Evolutionary conservation across 2,329 filamentous ascomycete species (phyloP), one percentile per base, ranked within the genome.

Genomic region (Penicillium sp.): DNA sequence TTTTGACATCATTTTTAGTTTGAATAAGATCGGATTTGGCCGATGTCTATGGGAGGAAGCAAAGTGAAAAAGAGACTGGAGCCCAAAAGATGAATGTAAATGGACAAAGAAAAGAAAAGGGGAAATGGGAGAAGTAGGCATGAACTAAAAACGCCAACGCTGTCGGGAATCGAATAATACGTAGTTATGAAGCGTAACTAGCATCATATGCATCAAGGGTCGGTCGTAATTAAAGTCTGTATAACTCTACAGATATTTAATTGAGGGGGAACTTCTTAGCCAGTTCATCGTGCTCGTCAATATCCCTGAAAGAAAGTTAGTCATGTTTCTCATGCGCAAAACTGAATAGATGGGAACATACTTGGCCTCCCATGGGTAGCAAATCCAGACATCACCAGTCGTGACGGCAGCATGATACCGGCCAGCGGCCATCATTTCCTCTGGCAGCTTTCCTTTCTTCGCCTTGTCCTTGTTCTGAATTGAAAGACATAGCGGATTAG

Each of bases 281-380:
- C 57, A 87, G 71, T 59, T 78, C 75, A 75, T 97, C 93, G 72
- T 97, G 93, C 81, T 92, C 90, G 26, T 96, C 91, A 69, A 97
- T 97, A 71, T 97, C 90, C 33, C 80, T 84, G 12, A 9, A 43
- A 42, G 7, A 7, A 42, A 42, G 7, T 55, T 21, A 46, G 26
- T 20, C 45, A 23, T 53, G n/a, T 21, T 24, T 14, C n/a, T 24
- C 9, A 8, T 35, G 18, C 18, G 2, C 3, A 23, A 20, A 23
- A 23, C 5, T 23, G 3, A 3, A 18, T 49, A 35, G 23, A 18
- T 18, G n/a, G 43, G 20, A 28, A 77, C 81, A 56, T 77, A 84
- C 81, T 77, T 88, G 45, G 94, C 94, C 79, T 97, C 94, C 94
- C 94, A 99, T 16, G 94, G 94, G 77, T 99, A 99, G 82, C 91